Evolutionary conservation across 768 basidiomycete genomes (phyloP).

Genomic region (Podaxis sp.): DNA sequence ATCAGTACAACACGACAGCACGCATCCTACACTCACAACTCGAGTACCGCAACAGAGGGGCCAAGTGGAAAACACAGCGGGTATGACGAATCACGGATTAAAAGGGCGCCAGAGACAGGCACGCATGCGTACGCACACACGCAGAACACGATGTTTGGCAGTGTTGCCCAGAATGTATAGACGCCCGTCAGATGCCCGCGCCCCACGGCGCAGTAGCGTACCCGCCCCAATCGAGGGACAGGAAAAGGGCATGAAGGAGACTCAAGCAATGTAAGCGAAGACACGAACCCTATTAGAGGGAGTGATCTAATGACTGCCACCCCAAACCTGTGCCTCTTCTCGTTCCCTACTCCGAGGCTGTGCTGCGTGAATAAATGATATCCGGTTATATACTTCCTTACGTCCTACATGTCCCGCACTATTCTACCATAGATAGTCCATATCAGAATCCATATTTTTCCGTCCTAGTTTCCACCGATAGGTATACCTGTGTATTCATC

Average conservation of each 20-base stretch:
- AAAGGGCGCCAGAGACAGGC: background rate
- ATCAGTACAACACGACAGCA: no score
- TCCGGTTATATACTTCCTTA: background rate
- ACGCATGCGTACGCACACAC: background rate
- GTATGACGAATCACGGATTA: background rate
- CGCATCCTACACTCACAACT: background rate
- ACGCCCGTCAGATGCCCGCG: background rate
- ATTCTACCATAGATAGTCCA: no score
- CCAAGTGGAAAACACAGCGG: background rate
- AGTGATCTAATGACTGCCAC: no score
- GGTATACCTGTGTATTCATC: conserved; percentile 85
- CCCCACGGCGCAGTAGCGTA: no score
- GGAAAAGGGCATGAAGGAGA: background rate
- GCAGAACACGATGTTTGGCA: conserved; percentile 1
- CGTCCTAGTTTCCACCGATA: conserved; percentile 18
- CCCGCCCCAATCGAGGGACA: background rate
- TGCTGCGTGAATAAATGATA: background rate
- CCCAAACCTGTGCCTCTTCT: background rate
- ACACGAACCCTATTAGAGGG: no score
- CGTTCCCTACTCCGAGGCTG: background rate
- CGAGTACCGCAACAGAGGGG: background rate
- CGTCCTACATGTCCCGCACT: background rate
- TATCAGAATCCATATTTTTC: no score
- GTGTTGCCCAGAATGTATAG: background rate
- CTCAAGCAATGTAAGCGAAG: no score